Base-by-base conservation (phyloP, 805 yeast genomes). In the Pichia rugopelliculosa region DNA sequence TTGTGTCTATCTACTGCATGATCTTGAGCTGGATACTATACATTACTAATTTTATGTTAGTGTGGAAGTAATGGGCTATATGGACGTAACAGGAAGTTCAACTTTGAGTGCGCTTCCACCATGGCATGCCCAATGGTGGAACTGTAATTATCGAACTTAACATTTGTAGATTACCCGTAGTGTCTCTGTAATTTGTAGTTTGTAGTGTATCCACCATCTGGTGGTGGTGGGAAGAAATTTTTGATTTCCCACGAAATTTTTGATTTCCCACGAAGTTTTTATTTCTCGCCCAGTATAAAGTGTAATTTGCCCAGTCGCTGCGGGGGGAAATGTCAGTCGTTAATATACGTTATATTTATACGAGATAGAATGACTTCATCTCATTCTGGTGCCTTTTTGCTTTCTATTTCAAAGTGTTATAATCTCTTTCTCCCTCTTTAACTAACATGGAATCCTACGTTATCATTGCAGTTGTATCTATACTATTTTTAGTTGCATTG, bases 1-100 rank as follows among this genome's bases (percentile, higher is more conserved):
- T 66, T 61, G 47, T 45, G 45, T 48, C 48, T 24, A 60, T 67
- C 45, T 51, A 48, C 24, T 52, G 24, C 34, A 27, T 46, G 62
- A 64, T 75, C 81, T 78, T 77, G 83, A 78, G 83, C 83, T 77
- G 83, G 83, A 77, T 77, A 66, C 66, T 49, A 23, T 43, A n/a
- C 34, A 30, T 50, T 27, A 23, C 33, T 36, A 23, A 17, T 34
- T 21, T 25, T 42, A 12, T 18, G 34, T 40, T 51, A 52, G 18
- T 38, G 33, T 44, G 23, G 18, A 39, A 39, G 65, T 61, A 75
- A 71, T 63, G 76, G 81, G 81, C 78, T 53, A 76, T 44, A 77
- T 44, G 44, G 58, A 74, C 18, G 21, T 43, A 47, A 30, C 46
- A 50, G 53, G 38, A 48, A 53, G 72, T 67, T 71, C 72, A 70